Evolutionary conservation across 2,329 filamentous ascomycete species (phyloP), one percentile per base, ranked within the genome.

Genomic region (Arthrobotrys sinensis): DNA sequence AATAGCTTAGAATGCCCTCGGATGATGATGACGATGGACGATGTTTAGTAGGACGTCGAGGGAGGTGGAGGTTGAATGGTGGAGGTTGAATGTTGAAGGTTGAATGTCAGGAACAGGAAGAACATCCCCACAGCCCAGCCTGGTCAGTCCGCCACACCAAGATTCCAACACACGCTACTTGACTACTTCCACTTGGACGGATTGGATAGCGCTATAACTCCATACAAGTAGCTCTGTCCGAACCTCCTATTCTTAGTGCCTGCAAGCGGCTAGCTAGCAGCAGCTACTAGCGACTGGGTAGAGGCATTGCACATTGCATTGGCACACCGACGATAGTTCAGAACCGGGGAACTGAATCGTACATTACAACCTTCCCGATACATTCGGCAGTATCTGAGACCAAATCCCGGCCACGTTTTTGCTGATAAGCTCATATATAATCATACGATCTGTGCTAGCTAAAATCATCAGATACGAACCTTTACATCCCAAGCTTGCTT

Each of bases 351-450:
- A 28, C 24, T 28, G n/a, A 53, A 53, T 24, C 11, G 6, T 14
- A n/a, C 32, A 38, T 19, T 50, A 45, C 7, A 68, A 68, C 48
- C 50, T 70, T 62, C 66, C 53, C 53, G 32, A 70, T 70, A 50
- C 36, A 32, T 36, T 32, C 14, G 50, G 50, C 32, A 21, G 36
- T 57, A 19, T 36, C 28, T 19, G 24, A 28, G 24, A 28, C 24
- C 24, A 1, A n/a, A 53, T 53, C 50, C 66, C 66, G 66, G 52
- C 52, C 40, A 40, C 21, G 21, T 46, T 62, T 70, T 50, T 45
- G 52, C 66, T 12, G 66, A 62, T 52, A 62, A 62, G 66, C n/a
- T 24, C 28, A 28, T 55, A 46, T 28, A 21, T 14, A n/a, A n/a
- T n/a, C n/a, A 34, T 16, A 24, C 6, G 12, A 38, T 38, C 36